phyloP scores from a whole-genome alignment of 1,284 basidiomycete genomes.

The Austroboletus niveus region DNA sequence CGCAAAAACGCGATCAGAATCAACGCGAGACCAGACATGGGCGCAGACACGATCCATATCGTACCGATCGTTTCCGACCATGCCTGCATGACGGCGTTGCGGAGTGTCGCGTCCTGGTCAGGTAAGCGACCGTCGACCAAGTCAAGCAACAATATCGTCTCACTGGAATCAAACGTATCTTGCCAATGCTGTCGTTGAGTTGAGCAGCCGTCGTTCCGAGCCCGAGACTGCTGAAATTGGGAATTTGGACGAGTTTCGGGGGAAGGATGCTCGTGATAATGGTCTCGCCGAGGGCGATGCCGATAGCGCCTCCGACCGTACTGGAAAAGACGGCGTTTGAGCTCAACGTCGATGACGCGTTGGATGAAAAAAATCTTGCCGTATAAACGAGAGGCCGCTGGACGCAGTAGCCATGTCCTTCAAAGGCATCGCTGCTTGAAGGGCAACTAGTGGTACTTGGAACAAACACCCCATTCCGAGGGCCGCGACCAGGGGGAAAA shows the following conservation, averaged over 20 bases:
- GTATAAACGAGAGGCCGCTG: conserved; percentile 66
- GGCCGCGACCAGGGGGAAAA: conserved; percentile 60
- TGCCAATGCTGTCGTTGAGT: conserved; percentile 55
- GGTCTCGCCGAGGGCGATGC: conserved; percentile 69
- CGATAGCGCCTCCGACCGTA: conserved; percentile 76
- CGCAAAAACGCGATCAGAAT: conserved; percentile 59
- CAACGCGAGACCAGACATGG: conserved; percentile 54
- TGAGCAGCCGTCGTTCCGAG: conserved; percentile 52
- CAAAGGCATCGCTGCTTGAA: conserved; percentile 81
- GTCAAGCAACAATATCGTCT: neutral
- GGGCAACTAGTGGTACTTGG: conserved; percentile 68
- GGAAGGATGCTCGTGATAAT: conserved; percentile 63
- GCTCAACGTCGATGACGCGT: neutral
- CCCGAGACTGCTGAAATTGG: conserved; percentile 35
- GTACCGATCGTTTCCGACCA: conserved; percentile 66
- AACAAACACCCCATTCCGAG: conserved; percentile 64
- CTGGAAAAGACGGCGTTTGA: conserved; percentile 30
- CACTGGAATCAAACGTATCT: conserved; percentile 55
- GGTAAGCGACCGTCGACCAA: neutral
- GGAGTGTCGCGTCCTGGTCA: conserved; percentile 45
- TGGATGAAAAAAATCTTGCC: conserved; percentile 37
- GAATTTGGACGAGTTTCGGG: conserved; percentile 48
- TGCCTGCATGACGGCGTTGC: conserved; percentile 59
- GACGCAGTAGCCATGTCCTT: conserved; percentile 82
- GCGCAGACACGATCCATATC: conserved; percentile 73